Base-by-base conservation (phyloP, 2,329 filamentous ascomycete species). In the Epichloe aotearoae region DNA sequence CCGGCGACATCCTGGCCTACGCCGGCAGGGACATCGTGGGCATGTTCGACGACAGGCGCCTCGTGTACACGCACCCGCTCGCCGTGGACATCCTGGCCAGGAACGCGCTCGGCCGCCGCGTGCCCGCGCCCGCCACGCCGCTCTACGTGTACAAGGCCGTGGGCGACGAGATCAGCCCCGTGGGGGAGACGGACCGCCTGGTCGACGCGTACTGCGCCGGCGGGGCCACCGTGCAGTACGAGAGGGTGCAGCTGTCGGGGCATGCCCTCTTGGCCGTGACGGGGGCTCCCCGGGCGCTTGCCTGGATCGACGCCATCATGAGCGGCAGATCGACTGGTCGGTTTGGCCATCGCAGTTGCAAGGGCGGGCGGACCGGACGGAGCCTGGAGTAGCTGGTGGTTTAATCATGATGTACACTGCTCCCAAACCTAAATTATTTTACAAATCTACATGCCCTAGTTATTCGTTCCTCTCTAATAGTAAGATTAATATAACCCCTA, bases 31-130 rank as follows among this genome's bases (percentile, higher is more conserved):
- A 73, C 55, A 62, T 74, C 3, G 60, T 60, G 0, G 38, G 39
- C 17, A 73, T 73, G 60, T 73, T 75, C 53, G 59, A 63, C 20
- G 59, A 65, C 44, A 17, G n/a, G 4, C 8, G 11, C 15, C 19
- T 40, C 7, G 15, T 46, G 2, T 46, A 40, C 7, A 37, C 20
- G 7, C 37, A 50, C 36, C 41, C 41, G 1, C 4, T 34, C 7
- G 42, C 15, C 15, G 23, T 41, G 1, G 39, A 26, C 19, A 23
- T 48, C 12, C 6, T 38, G 12, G 4, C 3, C 15, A 20, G 42
- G 8, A 51, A 51, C 23, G 30, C 3, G 17, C 50, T 47, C 3
- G 50, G 50, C 6, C 44, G 17, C 11, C 41, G 12, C 8, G 26
- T 19, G 11, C 49, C 49, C 14, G 10, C 2, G 14, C n/a, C 44